A percentile compares a stretch with the other conserved stretches of the same genome.
These are phyloP conservation scores for Pseudocercospora pini-densiflorae DNA, from an alignment of 2,329 filamentous ascomycete species.

Conservation along the genomic window DNA sequence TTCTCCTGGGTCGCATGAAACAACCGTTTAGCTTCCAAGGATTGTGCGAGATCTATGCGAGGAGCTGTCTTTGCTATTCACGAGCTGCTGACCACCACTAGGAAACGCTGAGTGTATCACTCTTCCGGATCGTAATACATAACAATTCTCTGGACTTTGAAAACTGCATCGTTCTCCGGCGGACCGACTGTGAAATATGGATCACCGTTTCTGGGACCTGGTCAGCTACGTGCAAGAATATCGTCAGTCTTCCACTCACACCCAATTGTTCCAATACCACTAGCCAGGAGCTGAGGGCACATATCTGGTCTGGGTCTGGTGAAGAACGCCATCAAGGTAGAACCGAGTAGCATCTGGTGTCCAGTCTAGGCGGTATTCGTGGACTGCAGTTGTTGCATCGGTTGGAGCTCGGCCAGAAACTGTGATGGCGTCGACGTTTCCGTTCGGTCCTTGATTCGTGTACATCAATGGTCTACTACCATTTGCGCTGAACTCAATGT, in stretches of 20 bases:
- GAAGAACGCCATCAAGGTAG: conserved; percentile 26
- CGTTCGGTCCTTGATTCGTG: conserved; percentile 27
- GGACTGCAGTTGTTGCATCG: conserved; percentile 20
- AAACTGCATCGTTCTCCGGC: conserved; percentile 28
- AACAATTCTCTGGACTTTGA: conserved; percentile 32
- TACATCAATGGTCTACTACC: conserved; percentile 22
- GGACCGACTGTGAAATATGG: conserved; percentile 28
- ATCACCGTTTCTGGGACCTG: too few relatives aligned
- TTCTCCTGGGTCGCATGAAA: background rate
- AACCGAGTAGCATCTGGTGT: conserved; percentile 18
- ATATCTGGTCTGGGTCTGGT: conserved; percentile 19
- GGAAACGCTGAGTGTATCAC: background rate
- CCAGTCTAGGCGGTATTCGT: conserved; percentile 34
- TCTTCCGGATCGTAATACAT: conserved; percentile 29
- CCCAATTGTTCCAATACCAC: conserved; percentile 34
- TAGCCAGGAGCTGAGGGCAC: conserved; percentile 25
- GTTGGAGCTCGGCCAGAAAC: conserved; percentile 12
- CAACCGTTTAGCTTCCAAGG: background rate
- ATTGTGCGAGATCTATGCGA: too few relatives aligned
- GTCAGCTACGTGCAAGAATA: too few relatives aligned
- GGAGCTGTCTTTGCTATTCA: too few relatives aligned
- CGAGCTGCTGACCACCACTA: too few relatives aligned
- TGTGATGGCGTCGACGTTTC: conserved; percentile 1
- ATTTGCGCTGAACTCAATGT: conserved; percentile 18
- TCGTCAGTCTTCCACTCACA: too few relatives aligned